A percentile compares a stretch with the other conserved stretches of the same genome.
Conservation (phyloP, 148 eudicot species). For the Simmondsia chinensis region DNA sequence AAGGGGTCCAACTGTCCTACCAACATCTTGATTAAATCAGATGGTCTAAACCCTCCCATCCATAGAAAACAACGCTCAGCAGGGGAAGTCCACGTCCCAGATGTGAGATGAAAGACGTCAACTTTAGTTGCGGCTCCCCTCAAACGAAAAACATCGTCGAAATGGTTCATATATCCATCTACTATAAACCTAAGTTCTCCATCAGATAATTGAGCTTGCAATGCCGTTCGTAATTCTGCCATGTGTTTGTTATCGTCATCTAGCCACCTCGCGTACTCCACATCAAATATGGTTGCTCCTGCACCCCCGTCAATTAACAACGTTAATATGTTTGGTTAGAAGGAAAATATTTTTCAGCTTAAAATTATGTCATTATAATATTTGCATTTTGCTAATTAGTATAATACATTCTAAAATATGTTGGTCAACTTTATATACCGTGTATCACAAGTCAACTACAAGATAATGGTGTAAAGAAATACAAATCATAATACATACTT, state of each 20-base stretch:
- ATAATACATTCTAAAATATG: too few species aligned
- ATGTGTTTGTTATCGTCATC: conserved; percentile 90
- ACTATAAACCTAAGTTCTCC: conserved; percentile 60
- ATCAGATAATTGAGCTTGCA: conserved; percentile 82
- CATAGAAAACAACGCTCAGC: conserved; percentile 99
- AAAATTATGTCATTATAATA: too few species aligned
- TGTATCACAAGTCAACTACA: background rate
- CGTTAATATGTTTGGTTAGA: too few species aligned
- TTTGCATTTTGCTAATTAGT: too few species aligned
- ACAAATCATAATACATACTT: conserved; percentile 6
- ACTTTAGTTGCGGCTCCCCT: conserved; percentile 76
- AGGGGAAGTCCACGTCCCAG: conserved; percentile 90
- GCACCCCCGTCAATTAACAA: conserved; percentile 1
- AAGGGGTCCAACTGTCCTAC: conserved; percentile 64
- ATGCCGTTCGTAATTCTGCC: conserved; percentile 65
- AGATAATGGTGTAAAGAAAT: background rate
- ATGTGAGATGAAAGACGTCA: conserved; percentile 81
- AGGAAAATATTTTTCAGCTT: too few species aligned
- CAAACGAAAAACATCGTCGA: conserved; percentile 68
- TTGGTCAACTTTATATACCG: too few species aligned
- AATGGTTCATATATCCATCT: conserved; percentile 75
- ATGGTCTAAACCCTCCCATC: conserved; percentile 98
- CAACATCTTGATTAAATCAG: conserved; percentile 95
- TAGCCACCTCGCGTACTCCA: conserved; percentile 94
- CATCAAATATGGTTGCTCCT: conserved; percentile 94